phyloP scores from a whole-genome alignment of 257 asterid genomes.

The Agastache rugosa region DNA sequence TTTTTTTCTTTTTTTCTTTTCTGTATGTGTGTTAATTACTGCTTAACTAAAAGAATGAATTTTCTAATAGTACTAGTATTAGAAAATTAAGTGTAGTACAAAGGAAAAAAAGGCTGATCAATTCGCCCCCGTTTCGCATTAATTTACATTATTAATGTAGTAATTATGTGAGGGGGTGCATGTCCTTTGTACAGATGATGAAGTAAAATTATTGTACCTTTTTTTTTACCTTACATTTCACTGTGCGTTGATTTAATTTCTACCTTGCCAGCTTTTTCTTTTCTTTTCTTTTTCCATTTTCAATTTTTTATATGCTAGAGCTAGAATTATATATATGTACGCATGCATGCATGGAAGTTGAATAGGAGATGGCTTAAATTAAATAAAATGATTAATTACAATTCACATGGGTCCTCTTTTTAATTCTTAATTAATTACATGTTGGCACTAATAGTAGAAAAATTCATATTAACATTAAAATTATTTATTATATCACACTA shows the following conservation, averaged over 20 bases:
- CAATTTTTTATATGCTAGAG: not conserved
- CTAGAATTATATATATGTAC: not conserved
- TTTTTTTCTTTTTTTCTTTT: not conserved
- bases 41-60: not conserved
- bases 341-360: conserved; percentile 30
- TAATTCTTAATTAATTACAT: no score
- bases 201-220: conserved; percentile 27
- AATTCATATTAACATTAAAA: no score
- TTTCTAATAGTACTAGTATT: not conserved
- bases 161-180: conserved; percentile 36
- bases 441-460: no score
- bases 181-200: conserved; percentile 36
- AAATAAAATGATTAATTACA: not conserved
- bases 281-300: not conserved
- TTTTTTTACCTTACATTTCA: not conserved
- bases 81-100: conserved; percentile 28
- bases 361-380: not conserved
- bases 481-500: no score
- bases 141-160: conserved; percentile 14
- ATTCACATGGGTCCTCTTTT: not conserved
- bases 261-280: no score
- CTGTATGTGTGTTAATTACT: not conserved
- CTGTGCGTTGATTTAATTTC: not conserved
- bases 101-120: conserved; percentile 28
- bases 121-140: conserved; percentile 16